A percentile compares a stretch with the other conserved stretches of the same genome.
Evolutionary conservation across 2,329 filamentous ascomycete genomes (phyloP).

Genomic region (Microthyrium microscopicum): DNA sequence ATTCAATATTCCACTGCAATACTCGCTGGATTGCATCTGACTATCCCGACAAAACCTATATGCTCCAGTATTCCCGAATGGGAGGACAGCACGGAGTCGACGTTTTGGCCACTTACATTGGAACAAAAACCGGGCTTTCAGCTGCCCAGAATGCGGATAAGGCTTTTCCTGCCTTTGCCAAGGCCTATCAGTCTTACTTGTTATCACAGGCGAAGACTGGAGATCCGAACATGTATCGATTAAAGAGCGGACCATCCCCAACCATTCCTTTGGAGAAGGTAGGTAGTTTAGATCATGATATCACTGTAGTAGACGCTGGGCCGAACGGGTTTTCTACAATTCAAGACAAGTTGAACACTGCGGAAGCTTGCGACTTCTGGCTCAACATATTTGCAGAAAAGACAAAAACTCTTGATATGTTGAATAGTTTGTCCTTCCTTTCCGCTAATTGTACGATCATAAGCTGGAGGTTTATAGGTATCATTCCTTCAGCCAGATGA

Average conservation of each 20-base stretch:
- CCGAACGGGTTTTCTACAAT: not conserved
- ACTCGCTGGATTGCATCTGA: conserved; percentile 1
- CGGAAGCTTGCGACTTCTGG: conserved; percentile 5
- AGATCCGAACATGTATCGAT: not conserved
- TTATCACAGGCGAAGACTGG: conserved; percentile 2
- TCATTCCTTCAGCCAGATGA: too few relatives aligned
- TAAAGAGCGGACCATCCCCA: not conserved
- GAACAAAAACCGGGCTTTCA: not conserved
- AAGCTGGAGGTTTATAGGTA: too few relatives aligned
- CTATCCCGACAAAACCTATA: conserved; percentile 2
- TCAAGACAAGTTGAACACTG: not conserved
- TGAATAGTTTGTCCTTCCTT: too few relatives aligned
- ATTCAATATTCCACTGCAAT: conserved; percentile 1
- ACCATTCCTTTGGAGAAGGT: not conserved
- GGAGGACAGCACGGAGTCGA: conserved; percentile 2
- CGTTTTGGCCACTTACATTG: not conserved
- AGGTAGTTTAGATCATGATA: too few relatives aligned
- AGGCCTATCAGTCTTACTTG: conserved; percentile 4
- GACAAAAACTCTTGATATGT: too few relatives aligned
- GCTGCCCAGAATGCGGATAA: not conserved
- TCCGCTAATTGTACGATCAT: too few relatives aligned
- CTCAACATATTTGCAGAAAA: conserved; percentile 2
- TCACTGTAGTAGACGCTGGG: conserved; percentile 4
- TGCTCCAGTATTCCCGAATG: conserved; percentile 2
- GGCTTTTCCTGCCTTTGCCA: not conserved